phyloP scores from a whole-genome alignment of 371 early-diverging fungal genomes.

The Cokeromyces recurvatus region DNA sequence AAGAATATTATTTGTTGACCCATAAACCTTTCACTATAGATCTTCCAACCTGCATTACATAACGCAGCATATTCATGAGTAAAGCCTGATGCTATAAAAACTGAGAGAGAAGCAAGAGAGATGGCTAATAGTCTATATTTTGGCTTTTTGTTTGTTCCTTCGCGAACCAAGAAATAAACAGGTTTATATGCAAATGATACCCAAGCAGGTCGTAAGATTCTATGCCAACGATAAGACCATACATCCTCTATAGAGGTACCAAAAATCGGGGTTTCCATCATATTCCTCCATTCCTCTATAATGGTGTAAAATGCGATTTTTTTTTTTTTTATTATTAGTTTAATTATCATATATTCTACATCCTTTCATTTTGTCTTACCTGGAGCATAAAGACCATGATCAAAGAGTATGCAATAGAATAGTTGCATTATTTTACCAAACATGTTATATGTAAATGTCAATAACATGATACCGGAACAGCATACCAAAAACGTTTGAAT shows the following conservation, averaged over 20 bases:
- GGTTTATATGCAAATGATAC: slow-evolving; percentile 12
- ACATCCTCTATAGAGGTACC: slow-evolving; percentile 5
- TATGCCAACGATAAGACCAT: slow-evolving; percentile 19
- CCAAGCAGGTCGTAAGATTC: slow-evolving; percentile 10
- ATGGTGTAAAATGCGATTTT: background rate
- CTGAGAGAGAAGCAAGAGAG: slow-evolving; percentile 18
- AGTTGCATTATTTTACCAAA: slow-evolving; percentile 8
- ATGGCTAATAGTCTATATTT: slow-evolving; percentile 8
- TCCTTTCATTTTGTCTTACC: no score
- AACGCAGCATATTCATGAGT: slow-evolving; percentile 29
- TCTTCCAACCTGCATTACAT: slow-evolving; percentile 25
- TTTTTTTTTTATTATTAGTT: no score
- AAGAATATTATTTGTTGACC: slow-evolving; percentile 32
- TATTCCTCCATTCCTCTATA: slow-evolving; percentile 13
- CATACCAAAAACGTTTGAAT: slow-evolving; percentile 2
- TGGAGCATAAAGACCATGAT: slow-evolving; percentile 5
- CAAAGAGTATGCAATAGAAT: background rate
- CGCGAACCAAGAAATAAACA: slow-evolving; percentile 3
- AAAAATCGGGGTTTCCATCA: slow-evolving; percentile 9
- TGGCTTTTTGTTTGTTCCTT: background rate
- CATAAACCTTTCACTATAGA: slow-evolving; percentile 17
- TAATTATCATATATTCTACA: no score
- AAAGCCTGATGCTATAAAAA: slow-evolving; percentile 24
- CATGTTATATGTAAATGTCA: slow-evolving; percentile 6
- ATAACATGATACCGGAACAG: background rate